These are phyloP conservation scores for Raddia guianensis DNA, from an alignment of 176 grass and related monocot species.

Conservation along the genomic window DNA sequence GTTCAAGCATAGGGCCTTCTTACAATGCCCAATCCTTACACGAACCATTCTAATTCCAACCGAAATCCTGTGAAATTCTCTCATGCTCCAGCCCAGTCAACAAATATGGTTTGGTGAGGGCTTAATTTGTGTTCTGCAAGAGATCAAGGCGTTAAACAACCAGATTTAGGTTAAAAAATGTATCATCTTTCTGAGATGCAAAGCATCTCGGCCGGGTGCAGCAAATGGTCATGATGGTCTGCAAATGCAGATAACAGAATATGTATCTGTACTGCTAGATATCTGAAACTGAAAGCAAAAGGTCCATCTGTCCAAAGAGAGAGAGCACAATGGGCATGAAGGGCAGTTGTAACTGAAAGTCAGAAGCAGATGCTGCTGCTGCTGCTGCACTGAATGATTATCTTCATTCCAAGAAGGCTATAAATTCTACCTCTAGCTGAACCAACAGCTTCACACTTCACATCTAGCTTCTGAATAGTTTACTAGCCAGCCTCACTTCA, in stretches of 20 bases:
- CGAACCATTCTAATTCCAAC: too few species aligned
- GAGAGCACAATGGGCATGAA: constrained; percentile 27
- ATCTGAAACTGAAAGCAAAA: constrained; percentile 18
- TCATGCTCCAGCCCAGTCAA: too few species aligned
- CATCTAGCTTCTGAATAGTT: constrained; percentile 2
- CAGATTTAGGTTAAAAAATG: too few species aligned
- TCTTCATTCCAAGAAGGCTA: neutral
- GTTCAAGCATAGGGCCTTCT: too few species aligned
- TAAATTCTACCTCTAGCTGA: constrained; percentile 15
- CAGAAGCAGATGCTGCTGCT: neutral
- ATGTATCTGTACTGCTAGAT: neutral
- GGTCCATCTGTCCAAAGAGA: neutral
- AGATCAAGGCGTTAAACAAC: too few species aligned
- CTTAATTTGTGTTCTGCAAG: too few species aligned
- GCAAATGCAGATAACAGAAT: neutral
- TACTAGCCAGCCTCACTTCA: constrained; percentile 1
- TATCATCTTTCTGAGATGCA: too few species aligned
- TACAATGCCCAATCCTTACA: too few species aligned
- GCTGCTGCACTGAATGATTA: constrained; percentile 2
- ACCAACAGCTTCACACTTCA: constrained; percentile 20
- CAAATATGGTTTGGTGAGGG: too few species aligned
- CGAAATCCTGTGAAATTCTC: too few species aligned
- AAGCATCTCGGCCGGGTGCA: neutral
- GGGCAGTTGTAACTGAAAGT: constrained; percentile 33
- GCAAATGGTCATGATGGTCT: neutral